Evolutionary conservation across 2,329 filamentous ascomycete species (phyloP), one percentile per base, ranked within the genome.

Genomic region (Clathrospora elynae): DNA sequence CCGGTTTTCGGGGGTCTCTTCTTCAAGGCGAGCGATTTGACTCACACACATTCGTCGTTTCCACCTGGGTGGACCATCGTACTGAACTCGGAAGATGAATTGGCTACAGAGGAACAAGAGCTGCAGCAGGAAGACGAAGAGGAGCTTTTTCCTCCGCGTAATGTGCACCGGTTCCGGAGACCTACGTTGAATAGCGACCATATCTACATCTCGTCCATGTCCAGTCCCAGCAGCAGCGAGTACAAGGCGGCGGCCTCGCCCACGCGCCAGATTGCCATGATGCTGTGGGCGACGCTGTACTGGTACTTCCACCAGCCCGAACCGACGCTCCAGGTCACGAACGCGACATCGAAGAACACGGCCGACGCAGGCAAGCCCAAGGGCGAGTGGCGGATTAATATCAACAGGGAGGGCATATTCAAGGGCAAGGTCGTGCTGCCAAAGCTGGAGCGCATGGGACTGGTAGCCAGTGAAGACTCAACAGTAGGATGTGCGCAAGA

Each of bases 251-350:
- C 86, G 1, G 83, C 79, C 10, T 95, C 90, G 49, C 89, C 89
- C 0, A 93, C 90, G 1, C 79, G 91, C 30, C 88, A 95, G 72
- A 88, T 96, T 47, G 92, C 92, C 55, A 90, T 96, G 88, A 95
- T 96, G 87, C 79, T 97, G 5, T 97, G 90, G 88, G 84, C 90
- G 22, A 91, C 90, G 1, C 76, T 97, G 28, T 96, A 90, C 75
- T 97, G 92, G 92, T 97, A 97, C 75, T 97, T 96, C 60, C 91
- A 96, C 72, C 89, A 95, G 68, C 80, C 84, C 1, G 80, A 86
- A 57, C 92, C 92, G 0, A 76, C 79, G 14, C 77, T 80, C 0
- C 79, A 82, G 35, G 64, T 93, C 22, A 77, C 78, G 12, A 88
- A 82, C 5, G 74, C 82, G 4, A 75, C 80, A 0, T 87, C 85